These are phyloP conservation scores for Myxozyma sirexii DNA, from an alignment of 805 yeast species.

Conservation along the genomic window DNA sequence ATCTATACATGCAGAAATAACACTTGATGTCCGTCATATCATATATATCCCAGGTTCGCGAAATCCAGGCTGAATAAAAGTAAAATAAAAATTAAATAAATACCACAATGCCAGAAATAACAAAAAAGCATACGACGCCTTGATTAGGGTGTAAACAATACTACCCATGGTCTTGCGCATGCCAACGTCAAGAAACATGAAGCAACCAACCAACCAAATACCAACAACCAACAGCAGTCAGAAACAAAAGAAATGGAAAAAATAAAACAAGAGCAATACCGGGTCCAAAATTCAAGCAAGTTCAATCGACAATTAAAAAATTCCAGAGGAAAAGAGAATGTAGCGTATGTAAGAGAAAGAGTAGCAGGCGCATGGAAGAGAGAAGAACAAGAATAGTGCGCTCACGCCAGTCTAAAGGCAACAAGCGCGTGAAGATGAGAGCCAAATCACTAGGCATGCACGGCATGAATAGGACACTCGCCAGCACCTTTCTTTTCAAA, in stretches of 20 bases:
- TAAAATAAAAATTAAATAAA: background rate
- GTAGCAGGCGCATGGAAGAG: background rate
- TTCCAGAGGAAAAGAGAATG: no score
- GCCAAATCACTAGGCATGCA: constrained; percentile 40
- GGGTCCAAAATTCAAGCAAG: background rate
- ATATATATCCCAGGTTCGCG: no score
- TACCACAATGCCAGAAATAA: background rate
- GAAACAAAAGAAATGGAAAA: background rate
- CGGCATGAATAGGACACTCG: constrained; percentile 81
- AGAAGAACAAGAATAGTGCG: background rate
- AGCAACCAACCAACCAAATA: no score
- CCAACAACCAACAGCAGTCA: background rate
- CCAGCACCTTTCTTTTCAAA: constrained; percentile 81
- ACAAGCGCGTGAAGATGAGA: background rate
- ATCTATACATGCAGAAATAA: background rate
- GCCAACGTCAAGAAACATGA: no score
- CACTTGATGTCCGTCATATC: background rate
- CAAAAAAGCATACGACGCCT: background rate
- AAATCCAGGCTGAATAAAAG: background rate
- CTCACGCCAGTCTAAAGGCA: background rate
- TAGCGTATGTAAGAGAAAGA: background rate
- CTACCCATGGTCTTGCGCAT: no score
- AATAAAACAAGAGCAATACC: background rate
- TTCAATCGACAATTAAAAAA: no score
- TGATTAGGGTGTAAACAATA: no score